Percentiles rank a stretch among this genome's conserved stretches.
These are phyloP conservation scores for Vicia villosa DNA, from an alignment of 306 rosid genomes.

Conservation along the genomic window DNA sequence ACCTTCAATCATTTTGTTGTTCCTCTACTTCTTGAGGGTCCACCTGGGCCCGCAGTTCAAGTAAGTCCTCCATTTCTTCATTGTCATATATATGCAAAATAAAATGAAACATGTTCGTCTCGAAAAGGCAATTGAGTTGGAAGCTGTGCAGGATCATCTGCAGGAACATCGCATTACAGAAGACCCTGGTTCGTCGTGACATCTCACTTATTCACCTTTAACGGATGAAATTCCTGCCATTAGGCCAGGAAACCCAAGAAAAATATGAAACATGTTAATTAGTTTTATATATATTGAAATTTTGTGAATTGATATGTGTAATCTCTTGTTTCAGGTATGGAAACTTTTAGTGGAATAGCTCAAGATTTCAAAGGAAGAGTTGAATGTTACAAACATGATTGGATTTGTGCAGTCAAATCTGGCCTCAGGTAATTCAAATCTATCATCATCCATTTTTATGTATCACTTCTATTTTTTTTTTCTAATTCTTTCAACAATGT, in stretches of 20 bases:
- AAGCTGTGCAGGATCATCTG: too few relatives aligned
- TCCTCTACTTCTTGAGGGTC: slow-evolving; percentile 6
- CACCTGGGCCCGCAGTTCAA: slow-evolving; percentile 7
- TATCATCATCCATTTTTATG: too few relatives aligned
- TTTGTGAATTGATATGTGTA: neutral
- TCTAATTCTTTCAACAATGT: neutral
- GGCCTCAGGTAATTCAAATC: slow-evolving; percentile 28
- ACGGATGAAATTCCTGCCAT: too few relatives aligned
- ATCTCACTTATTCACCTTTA: too few relatives aligned
- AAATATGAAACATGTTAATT: neutral
- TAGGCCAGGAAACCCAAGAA: too few relatives aligned
- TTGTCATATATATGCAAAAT: neutral
- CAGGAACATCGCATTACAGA: too few relatives aligned
- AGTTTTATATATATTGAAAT: neutral
- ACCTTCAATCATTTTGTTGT: neutral
- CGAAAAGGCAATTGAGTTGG: too few relatives aligned
- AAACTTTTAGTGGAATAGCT: slow-evolving; percentile 62
- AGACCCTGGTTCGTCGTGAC: too few relatives aligned
- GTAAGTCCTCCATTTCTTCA: slow-evolving; percentile 7
- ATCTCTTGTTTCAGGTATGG: slow-evolving; percentile 40
- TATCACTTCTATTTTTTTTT: too few relatives aligned
- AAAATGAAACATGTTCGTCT: neutral
- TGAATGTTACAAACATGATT: slow-evolving; percentile 74
- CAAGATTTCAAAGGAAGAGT: slow-evolving; percentile 74
- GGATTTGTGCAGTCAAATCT: slow-evolving; percentile 56